Base-by-base conservation (phyloP, 139 green algal species). In the Picochlorum costavermella region DNA sequence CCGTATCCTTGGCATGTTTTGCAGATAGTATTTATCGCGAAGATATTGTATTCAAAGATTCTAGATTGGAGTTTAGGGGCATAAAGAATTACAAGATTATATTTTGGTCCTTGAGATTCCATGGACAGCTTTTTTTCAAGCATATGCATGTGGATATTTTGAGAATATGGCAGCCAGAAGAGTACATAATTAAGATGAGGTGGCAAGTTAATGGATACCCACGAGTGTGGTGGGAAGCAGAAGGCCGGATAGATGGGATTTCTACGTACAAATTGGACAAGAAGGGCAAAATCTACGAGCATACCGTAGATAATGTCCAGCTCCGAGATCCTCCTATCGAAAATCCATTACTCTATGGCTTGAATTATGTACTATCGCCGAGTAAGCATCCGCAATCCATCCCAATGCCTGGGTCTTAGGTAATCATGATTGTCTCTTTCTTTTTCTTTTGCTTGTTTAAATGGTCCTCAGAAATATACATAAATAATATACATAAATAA, bases 231-330 rank as follows among this genome's bases (percentile, higher is more conserved):
- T 96, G 90, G 86, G 79, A 95, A 56, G 80, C 81, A 3, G 81
- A 91, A 67, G 86, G 84, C 58, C 71, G 69, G 0, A 96, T 98
- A 75, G 92, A 98, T 40, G 92, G 92, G 50, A 86, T 95, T 37
- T 95, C 81, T 5, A 81, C 83, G 9, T 98, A 95, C 84, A 92
- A 91, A 64, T 78, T 98, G 46, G 90, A 98, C 73, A 67, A 53
- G 6, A 30, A 70, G 2, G 84, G 81, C 17, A 77, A 82, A 31
- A 92, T 97, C 26, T 96, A 96, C 58, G 84, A 95, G 81, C 91
- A 97, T 73, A 51, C 49, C 17, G 79, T 94, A 37, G 71, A 86
- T 58, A 90, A 95, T 43, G 68, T 96, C 31, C 76, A 94, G 36
- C 68, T 96, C 68, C 56, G 82, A 3, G 81, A 92, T 71, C 79